A percentile compares a stretch with the other conserved stretches of the same genome.
Evolutionary conservation across 352 stramenopile species (phyloP).

Genomic region (Phytophthora meadii): DNA sequence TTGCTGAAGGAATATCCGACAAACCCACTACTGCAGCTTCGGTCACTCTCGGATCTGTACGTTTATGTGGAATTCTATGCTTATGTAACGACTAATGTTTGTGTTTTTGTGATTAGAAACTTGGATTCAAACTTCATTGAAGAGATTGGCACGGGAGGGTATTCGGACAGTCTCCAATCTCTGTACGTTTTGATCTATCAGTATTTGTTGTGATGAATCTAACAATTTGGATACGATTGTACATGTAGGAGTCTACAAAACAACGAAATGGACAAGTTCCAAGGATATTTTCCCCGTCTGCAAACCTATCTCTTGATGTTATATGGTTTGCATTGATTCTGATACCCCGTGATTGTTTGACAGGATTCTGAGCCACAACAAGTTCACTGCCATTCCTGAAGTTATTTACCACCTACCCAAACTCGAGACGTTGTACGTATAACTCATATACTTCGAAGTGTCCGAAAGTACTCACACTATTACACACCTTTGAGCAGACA

Average conservation of each 20-base stretch:
- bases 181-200: neutral
- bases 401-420: constrained; percentile 1
- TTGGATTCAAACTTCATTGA: constrained; percentile 17
- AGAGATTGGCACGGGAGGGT: neutral
- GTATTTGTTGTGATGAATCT: neutral
- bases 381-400: constrained; percentile 13
- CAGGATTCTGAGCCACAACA: constrained; percentile 6
- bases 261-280: constrained; percentile 15
- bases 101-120: constrained; percentile 12
- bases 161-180: constrained; percentile 9
- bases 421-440: constrained; percentile 14
- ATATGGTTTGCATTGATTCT: too few species aligned
- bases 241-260: constrained; percentile 9
- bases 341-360: neutral
- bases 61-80: neutral
- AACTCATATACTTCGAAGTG: neutral
- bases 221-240: neutral
- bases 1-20: constrained; percentile 10
- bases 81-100: neutral
- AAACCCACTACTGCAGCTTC: neutral
- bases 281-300: constrained; percentile 18
- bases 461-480: neutral
- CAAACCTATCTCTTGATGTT: neutral
- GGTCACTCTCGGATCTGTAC: constrained; percentile 10
- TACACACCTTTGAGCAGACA: neutral